Percentiles rank a stretch among this genome's conserved stretches.
These are phyloP conservation scores for Cordyceps cateniannulata DNA, from an alignment of 2,329 filamentous ascomycete genomes.

Conservation along the genomic window DNA sequence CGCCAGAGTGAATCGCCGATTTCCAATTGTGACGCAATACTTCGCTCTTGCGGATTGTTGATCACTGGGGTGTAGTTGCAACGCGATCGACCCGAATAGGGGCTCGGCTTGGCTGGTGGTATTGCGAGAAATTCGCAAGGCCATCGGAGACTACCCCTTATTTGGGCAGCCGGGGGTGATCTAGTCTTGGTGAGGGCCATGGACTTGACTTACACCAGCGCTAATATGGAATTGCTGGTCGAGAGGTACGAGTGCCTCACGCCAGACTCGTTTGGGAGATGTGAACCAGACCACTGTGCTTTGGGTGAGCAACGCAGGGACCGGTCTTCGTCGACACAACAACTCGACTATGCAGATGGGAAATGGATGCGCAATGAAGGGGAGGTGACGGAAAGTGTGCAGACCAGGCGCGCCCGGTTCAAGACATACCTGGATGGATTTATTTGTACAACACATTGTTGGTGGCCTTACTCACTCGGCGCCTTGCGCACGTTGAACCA, in stretches of 20 bases:
- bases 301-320: not conserved
- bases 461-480: not conserved
- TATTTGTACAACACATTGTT: not conserved
- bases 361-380: not conserved
- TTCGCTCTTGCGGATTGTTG: not conserved
- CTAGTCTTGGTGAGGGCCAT: not conserved
- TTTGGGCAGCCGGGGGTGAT: not conserved
- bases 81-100: not conserved
- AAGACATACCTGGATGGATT: not conserved
- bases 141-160: not conserved
- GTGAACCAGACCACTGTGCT: not conserved
- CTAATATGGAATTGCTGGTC: not conserved
- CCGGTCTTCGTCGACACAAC: not conserved
- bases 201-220: not conserved
- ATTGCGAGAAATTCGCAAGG: not conserved
- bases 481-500: not conserved
- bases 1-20: not conserved
- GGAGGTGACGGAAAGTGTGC: not conserved
- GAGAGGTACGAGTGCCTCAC: not conserved
- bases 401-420: not conserved
- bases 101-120: not conserved
- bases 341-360: not conserved
- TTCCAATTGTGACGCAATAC: not conserved
- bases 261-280: not conserved
- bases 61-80: not conserved